phyloP scores from a whole-genome alignment of 1,139 yeast species.

The Meyerozyma smithsonii region DNA sequence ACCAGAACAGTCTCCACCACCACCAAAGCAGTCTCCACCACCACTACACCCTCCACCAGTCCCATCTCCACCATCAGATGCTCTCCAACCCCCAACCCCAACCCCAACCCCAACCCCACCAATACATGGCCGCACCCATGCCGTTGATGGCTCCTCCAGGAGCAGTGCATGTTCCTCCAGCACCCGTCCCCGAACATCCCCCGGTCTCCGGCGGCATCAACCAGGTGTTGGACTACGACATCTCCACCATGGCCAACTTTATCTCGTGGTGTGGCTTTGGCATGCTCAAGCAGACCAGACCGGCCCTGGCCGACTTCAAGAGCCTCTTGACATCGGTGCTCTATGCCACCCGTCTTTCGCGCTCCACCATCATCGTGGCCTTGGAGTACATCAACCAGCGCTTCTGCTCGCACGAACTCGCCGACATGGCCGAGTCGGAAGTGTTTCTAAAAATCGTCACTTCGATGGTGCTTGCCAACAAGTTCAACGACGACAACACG shows the following conservation, averaged over 20 bases:
- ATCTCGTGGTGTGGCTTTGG: conserved; percentile 64
- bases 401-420: conserved; percentile 21
- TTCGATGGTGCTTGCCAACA: conserved; percentile 80
- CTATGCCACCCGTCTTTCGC: conserved; percentile 86
- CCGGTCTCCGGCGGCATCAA: conserved; percentile 68
- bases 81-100: conserved; percentile 4
- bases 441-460: conserved; percentile 64
- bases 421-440: conserved; percentile 34
- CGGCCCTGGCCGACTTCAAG: conserved; percentile 53
- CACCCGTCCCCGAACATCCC: conserved; percentile 9
- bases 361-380: conserved; percentile 72
- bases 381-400: conserved; percentile 65
- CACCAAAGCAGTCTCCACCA: too few relatives aligned
- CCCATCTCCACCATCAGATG: too few relatives aligned
- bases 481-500: conserved; percentile 94
- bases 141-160: conserved; percentile 8
- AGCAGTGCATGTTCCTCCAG: conserved; percentile 6
- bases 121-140: conserved; percentile 13
- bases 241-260: conserved; percentile 73
- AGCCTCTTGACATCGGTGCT: conserved; percentile 63
- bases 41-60: too few relatives aligned
- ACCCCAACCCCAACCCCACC: conserved; percentile 14
- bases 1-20: too few relatives aligned
- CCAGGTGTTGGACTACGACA: conserved; percentile 72
- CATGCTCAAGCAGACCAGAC: conserved; percentile 45